phyloP scores from a whole-genome alignment of 2,329 filamentous ascomycete species.

The Graphilbum fragrans region DNA sequence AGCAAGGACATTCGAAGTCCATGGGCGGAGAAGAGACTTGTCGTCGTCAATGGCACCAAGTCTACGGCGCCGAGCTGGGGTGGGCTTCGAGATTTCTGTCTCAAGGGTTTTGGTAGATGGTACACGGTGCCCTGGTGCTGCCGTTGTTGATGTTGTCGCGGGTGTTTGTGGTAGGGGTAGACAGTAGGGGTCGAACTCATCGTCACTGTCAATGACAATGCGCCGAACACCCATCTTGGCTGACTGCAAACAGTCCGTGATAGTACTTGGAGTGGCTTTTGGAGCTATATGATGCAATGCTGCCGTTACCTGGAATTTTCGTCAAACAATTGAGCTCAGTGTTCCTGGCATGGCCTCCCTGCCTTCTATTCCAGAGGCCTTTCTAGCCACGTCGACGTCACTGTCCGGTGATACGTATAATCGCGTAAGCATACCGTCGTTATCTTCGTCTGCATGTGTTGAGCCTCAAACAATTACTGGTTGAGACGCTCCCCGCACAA shows the following conservation, averaged over 20 bases:
- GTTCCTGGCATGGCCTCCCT: too few species aligned
- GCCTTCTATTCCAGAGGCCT: too few species aligned
- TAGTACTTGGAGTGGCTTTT: too few species aligned
- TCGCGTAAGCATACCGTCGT: too few species aligned
- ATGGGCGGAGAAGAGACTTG: conserved; percentile 2
- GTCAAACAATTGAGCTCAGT: too few species aligned
- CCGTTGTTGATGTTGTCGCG: neutral
- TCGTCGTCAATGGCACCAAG: conserved; percentile 5
- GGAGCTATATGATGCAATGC: too few species aligned
- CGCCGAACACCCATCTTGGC: conserved; percentile 1
- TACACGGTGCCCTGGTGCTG: neutral
- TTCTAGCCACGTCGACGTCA: too few species aligned
- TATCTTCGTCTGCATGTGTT: too few species aligned
- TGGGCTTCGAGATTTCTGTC: neutral
- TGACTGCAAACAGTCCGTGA: neutral
- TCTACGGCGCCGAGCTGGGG: conserved; percentile 5
- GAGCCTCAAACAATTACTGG: too few species aligned
- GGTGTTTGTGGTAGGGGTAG: neutral
- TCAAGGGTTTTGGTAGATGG: neutral
- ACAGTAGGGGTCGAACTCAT: conserved; percentile 3
- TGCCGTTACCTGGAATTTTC: too few species aligned
- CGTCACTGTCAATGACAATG: conserved; percentile 9
- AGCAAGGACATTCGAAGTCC: neutral
- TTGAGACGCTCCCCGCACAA: too few species aligned
- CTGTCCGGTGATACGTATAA: too few species aligned